These are phyloP conservation scores for Arthroderma sp. DNA, from an alignment of 2,329 filamentous ascomycete species.

Conservation along the genomic window DNA sequence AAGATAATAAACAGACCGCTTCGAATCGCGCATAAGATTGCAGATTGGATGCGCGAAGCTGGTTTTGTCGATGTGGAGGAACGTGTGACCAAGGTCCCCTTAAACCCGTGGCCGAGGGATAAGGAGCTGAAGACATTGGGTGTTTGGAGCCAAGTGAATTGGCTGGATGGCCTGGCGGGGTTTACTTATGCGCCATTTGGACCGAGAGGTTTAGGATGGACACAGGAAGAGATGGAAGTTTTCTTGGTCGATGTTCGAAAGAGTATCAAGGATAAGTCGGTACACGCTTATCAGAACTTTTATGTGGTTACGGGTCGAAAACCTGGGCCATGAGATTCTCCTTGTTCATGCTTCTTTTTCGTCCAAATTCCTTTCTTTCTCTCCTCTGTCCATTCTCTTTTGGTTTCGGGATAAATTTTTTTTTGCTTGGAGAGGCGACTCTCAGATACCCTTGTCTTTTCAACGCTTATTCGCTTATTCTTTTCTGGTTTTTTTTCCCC, in stretches of 20 bases:
- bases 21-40: conserved; percentile 35
- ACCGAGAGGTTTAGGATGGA: conserved; percentile 27
- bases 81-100: conserved; percentile 13
- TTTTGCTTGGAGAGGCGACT: no score
- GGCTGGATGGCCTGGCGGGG: conserved; percentile 30
- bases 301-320: conserved; percentile 24
- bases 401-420: no score
- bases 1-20: conserved; percentile 33
- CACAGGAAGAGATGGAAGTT: conserved; percentile 34
- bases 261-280: conserved; percentile 26
- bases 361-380: no score
- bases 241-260: conserved; percentile 32
- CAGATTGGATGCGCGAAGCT: conserved; percentile 12
- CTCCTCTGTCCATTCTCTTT: no score
- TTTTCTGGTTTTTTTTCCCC: background rate
- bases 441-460: no score
- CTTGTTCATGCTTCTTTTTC: no score
- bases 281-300: conserved; percentile 31
- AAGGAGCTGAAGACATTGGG: conserved; percentile 35
- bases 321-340: conserved; percentile 7
- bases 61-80: conserved; percentile 15
- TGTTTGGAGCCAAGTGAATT: conserved; percentile 36
- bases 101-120: conserved; percentile 18
- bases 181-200: conserved; percentile 33
- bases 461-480: no score